Evolutionary conservation across 75 land plant species (phyloP), one percentile per base, ranked within the genome.

Genomic region (Pinus tabuliformis): DNA sequence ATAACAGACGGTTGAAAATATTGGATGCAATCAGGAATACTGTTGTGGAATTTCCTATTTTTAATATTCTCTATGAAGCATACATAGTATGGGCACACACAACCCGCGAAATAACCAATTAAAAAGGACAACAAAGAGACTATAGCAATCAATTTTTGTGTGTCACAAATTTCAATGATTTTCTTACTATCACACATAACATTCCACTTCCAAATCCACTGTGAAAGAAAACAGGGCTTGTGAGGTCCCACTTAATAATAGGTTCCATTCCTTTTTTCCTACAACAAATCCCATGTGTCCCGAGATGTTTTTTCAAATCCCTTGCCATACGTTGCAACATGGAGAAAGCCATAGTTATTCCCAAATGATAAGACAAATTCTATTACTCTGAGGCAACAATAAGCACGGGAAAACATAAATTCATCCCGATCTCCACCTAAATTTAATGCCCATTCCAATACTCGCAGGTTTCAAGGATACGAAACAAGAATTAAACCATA

Each of bases 81-180:
- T 30, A 30, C 30, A 30, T 30, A 30, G 30, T 30, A 30, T 30
- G 30, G 30, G 30, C 30, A 30, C 30, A n/a, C 22, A 49, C 87
- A 86, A 62, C 90, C 95, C 86, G 86, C 45, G 65, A 90, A 83
- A 68, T 90, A 93, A 21, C 95, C 92, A 45, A 90, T 85, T 73
- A 86, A 62, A 84, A 90, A 90, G 13, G 91, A 81, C 28, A 82
- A 26, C 1, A 83, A 26, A 14, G 88, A 72, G 6, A 85, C 68
- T 16, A 73, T 81, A 36, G 86, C 70, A 2, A 88, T 82, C 56
- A 82, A 78, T 59, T 64, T 61, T 84, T 80, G 59, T 89, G 83
- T n/a, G 85, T 75, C 1, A 60, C 77, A 58, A 86, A 71, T 1
- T 91, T 81, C 93, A 93, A 93, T 13, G 78, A 33, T 12, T 88